A percentile compares a stretch with the other conserved stretches of the same genome.
phyloP scores from a whole-genome alignment of 768 basidiomycete genomes.

The Pleurotus tuber-regium region DNA sequence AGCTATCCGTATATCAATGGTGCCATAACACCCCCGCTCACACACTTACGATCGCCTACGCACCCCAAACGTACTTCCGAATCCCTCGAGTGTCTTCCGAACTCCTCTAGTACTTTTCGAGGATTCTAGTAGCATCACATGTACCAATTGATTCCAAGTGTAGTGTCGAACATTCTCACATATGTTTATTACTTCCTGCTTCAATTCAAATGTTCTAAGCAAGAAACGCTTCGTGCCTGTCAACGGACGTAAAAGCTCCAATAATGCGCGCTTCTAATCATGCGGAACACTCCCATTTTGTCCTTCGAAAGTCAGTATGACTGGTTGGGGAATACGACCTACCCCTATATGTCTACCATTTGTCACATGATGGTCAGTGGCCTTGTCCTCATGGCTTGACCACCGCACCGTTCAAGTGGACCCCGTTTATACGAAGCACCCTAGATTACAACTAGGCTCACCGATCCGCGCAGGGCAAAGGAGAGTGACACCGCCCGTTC shows the following conservation, averaged over 20 bases:
- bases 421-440: slow-evolving; percentile 6
- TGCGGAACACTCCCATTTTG: neutral
- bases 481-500: slow-evolving; percentile 1
- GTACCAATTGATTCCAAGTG: no score
- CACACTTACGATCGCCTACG: neutral
- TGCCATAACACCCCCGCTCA: no score
- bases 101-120: neutral
- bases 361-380: slow-evolving; percentile 11
- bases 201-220: neutral
- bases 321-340: neutral
- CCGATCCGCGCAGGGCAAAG: neutral
- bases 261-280: neutral
- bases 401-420: slow-evolving; percentile 10
- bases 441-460: neutral
- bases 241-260: no score
- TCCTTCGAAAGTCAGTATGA: neutral
- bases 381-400: slow-evolving; percentile 9
- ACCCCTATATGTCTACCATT: neutral
- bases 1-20: no score
- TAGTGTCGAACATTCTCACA: no score
- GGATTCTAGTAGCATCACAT: no score
- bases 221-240: no score
- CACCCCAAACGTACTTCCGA: neutral
- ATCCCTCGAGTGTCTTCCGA: neutral
- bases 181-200: no score